Base-by-base conservation (phyloP, 768 basidiomycete species). In the Hypholoma sublateritium region DNA sequence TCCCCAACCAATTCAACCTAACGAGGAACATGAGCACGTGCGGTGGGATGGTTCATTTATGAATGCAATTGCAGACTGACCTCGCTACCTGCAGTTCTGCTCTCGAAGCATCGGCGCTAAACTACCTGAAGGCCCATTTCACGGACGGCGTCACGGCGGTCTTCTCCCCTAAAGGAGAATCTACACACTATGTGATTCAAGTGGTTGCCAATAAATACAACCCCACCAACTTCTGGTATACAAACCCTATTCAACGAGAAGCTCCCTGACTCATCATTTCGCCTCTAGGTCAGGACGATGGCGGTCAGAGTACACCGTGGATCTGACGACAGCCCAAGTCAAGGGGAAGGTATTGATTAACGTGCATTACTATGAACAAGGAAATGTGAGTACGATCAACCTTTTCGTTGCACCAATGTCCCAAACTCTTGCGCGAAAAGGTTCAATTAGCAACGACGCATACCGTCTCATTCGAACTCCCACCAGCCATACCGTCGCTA, bases 361-460 rank as follows among this genome's bases (percentile, higher is more conserved):
- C 64, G 88, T 98, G 12, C 97, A 99, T 70, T 98, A 98, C 67
- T 98, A 95, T 67, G 97, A 99, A 70, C 93, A 97, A 68, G 96
- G 96, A 62, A 96, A 95, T 69, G 93, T 95, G 54, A 50, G 86
- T 32, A 12, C 39, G 39, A 43, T 22, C 63, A 4, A 36, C 12
- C 25, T 25, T 8, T 25, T 11, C 14, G 7, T 25, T 9, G 5
- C 3, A 14, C 17, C 24, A 13, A 32, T 19, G 16, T 37, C 42
- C 17, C 22, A 19, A 16, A 44, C 14, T 28, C 8, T n/a, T 25
- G 7, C 17, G 21, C 43, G 32, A 28, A 17, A 62, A 98, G 92
- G 95, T 98, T 32, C 97, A 98, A 82, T 81, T 99, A 32, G 79
- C 86, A 24, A 89, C 95, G 12, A 85, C 77, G 5, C 88, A 93